Base-by-base conservation (phyloP, 257 asterid species). In the Solanum arcanum region DNA sequence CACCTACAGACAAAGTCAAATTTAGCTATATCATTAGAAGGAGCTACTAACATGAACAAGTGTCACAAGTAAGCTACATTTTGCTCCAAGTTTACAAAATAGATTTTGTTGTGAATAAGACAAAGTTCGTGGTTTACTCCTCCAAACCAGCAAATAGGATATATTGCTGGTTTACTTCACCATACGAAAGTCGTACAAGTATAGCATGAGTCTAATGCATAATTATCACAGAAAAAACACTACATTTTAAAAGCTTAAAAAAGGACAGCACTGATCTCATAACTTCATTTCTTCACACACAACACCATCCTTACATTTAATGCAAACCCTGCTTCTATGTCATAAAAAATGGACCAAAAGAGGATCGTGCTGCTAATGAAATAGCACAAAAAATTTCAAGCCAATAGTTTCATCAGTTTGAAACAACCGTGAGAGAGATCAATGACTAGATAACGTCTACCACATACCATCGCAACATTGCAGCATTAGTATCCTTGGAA, bases 381-480 rank as follows among this genome's bases (percentile, higher is more conserved):
- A 81, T 49, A 42, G 47, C 46, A 81, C 12, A 49, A 78, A 49
- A 76, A 29, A 14, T 0, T 16, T 80, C 44, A 12, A 27, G 10
- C 25, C 44, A 80, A 80, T 75, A 80, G 16, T 47, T 29, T 47
- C 44, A 29, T 47, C 25, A 80, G 44, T 47, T 80, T 80, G 68
- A 80, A 29, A 78, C 29, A 80, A 20, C 16, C 64, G 8, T 31
- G 42, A 47, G 44, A 18, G 68, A 27, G 85, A 29, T 47, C 41
- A 80, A 80, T 27, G 68, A 80, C 68, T 46, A 47, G 85, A 44
- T 49, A 33, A 81, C 52, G 46, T 46, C 20, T 81, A 66, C 44
- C 46, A 81, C 85, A 20, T 94, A 97, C 99, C 99, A 97, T 90
- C 99, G 93, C 88, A 97, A 96, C 99, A 97, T 96, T 9, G 99